Base-by-base conservation (phyloP, 192 early-diverging fungal species). In the Gigaspora rosea region DNA sequence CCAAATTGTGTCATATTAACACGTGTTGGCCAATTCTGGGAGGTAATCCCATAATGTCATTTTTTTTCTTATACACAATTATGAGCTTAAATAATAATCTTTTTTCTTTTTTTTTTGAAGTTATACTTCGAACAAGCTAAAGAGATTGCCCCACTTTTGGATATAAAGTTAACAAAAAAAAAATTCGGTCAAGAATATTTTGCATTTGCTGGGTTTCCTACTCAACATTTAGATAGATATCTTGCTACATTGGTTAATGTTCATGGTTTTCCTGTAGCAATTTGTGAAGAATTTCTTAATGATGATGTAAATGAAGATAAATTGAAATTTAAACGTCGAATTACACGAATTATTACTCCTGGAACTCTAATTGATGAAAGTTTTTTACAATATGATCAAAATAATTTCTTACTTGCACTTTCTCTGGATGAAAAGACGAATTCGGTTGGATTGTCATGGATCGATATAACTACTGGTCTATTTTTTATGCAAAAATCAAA, bases 391-490 rank as follows among this genome's bases (percentile, higher is more conserved):
- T 84, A 88, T 4, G 78, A 81, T 10, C 82, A 92, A 49, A 92
- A 95, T 82, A 94, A 90, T 74, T 97, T 91, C 80, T 85, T 97
- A 6, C 79, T 95, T 46, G 84, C 90, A 33, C 82, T 95, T 20
- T 79, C 84, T 8, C 80, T 78, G 9, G 48, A 80, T 59, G 78
- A 85, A 18, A 47, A 58, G 20, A 69, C 71, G 51, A 48, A 76
- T 33, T 50, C 46, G 1, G 65, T 94, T 27, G 92, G 94, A 2
- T 80, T 98, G 33, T 89, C 97, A 0, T 98, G 97, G 97, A 79
- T 93, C 3, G 97, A 98, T 86, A 77, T 98, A 50, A 92, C 93
- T 0, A 95, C 94, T 0, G 97, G 97, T 20, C 95, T 96, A 50
- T 96, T 96, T 67, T 86, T 90, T 75, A 87, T 94, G 12, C 84